Evolutionary conservation across 768 basidiomycete species (phyloP).

Genomic region (Lentinus tigrinus): DNA sequence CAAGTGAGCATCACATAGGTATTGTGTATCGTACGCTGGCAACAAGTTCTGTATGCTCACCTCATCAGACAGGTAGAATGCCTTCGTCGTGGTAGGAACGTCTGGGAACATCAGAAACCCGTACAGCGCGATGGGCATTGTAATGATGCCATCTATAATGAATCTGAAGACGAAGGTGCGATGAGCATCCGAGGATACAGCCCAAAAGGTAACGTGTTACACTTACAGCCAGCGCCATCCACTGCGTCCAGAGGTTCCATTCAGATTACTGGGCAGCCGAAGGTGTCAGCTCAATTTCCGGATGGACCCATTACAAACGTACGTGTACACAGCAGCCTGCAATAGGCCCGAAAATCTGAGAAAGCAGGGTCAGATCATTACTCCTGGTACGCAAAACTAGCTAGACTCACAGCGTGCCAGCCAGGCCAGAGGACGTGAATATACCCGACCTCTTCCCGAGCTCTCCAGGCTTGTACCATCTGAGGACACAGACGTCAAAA

Average conservation of each 20-base stretch:
- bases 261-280: conserved; percentile 43
- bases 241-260: conserved; percentile 50
- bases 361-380: background rate
- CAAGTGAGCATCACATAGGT: background rate
- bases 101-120: conserved; percentile 76
- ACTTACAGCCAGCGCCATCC: conserved; percentile 70
- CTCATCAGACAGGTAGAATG: conserved; percentile 61
- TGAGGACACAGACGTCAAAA: conserved; percentile 14
- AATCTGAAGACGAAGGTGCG: conserved; percentile 38
- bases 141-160: conserved; percentile 70
- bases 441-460: conserved; percentile 71
- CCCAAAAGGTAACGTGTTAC: background rate
- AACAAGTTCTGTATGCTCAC: conserved; percentile 30
- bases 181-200: background rate
- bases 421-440: conserved; percentile 63
- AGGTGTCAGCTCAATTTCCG: background rate
- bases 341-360: conserved; percentile 62
- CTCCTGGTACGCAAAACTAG: background rate
- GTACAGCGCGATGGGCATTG: conserved; percentile 68
- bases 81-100: conserved; percentile 59
- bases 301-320: conserved; percentile 11
- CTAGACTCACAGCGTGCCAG: conserved; percentile 54
- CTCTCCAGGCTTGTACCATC: conserved; percentile 72
- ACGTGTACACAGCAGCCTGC: conserved; percentile 64
- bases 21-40: background rate